Percentiles rank a stretch among this genome's conserved stretches.
These are phyloP conservation scores for Tetragonia tetragonoides DNA, from an alignment of 148 eudicot species.

Conservation along the genomic window DNA sequence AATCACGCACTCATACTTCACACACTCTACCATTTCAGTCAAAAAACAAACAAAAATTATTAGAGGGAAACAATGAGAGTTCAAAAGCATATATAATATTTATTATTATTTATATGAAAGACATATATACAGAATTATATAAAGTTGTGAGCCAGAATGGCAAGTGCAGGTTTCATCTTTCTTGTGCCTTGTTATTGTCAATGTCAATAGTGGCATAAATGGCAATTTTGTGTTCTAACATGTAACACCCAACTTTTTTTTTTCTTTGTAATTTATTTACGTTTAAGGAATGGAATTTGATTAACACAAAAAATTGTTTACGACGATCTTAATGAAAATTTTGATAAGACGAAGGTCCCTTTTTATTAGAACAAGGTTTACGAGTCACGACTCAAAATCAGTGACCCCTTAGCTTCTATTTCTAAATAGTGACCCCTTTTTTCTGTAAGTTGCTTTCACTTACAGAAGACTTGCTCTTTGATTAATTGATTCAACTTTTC, in stretches of 20 bases:
- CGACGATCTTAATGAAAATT: no score
- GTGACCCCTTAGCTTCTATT: no score
- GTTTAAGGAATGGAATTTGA: background rate
- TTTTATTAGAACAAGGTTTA: no score
- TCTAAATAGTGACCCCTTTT: no score
- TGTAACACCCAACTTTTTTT: background rate
- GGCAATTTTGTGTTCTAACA: background rate
- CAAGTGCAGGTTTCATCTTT: constrained; percentile 23
- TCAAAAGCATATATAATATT: constrained; percentile 17
- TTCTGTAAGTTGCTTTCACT: no score
- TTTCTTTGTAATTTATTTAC: background rate
- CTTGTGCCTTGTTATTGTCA: constrained; percentile 27
- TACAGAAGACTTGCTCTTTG: no score
- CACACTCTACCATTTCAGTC: constrained; percentile 19
- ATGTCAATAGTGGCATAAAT: constrained; percentile 18
- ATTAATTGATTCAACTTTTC: no score
- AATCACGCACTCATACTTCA: constrained; percentile 31
- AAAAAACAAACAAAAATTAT: constrained; percentile 10
- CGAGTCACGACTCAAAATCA: no score
- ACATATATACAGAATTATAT: constrained; percentile 15
- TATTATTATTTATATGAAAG: constrained; percentile 11
- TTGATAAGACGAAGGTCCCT: no score
- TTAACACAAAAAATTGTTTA: no score
- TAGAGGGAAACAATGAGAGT: constrained; percentile 3
- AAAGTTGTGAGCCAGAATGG: background rate